Conservation (phyloP, 768 basidiomycete genomes). For the Clitopilus passeckerianus region DNA sequence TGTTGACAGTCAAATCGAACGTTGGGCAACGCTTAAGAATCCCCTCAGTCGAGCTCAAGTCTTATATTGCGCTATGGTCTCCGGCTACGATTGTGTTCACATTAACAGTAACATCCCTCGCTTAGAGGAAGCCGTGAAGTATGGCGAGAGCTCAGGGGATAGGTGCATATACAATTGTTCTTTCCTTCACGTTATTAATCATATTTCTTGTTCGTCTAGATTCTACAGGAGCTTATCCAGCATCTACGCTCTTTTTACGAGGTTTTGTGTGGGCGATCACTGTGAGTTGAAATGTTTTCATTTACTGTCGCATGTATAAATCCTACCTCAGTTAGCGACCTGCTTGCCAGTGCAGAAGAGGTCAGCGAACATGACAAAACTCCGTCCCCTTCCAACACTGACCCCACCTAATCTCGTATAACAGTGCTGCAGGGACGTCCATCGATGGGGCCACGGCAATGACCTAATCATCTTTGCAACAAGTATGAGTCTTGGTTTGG, state of each 20-base stretch:
- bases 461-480: conserved; percentile 19
- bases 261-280: conserved; percentile 58
- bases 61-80: conserved; percentile 56
- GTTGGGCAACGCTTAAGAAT: conserved; percentile 4
- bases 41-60: conserved; percentile 51
- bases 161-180: conserved; percentile 29
- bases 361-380: conserved; percentile 22
- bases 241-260: conserved; percentile 48
- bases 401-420: not conserved
- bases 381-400: not conserved
- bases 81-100: conserved; percentile 64
- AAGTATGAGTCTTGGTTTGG: not conserved
- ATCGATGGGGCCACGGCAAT: conserved; percentile 48
- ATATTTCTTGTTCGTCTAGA: conserved; percentile 23
- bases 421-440: conserved; percentile 53
- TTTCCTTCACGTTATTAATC: not conserved
- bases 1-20: conserved; percentile 4
- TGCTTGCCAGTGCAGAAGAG: conserved; percentile 56
- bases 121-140: conserved; percentile 58
- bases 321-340: conserved; percentile 44
- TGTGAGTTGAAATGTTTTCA: conserved; percentile 29
- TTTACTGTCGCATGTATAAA: not conserved
- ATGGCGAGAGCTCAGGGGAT: conserved; percentile 64
- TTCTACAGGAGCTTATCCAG: conserved; percentile 59
- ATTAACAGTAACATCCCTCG: conserved; percentile 57